Evolutionary conservation across 768 basidiomycete species (phyloP).

Genomic region (Leucocoprinus sp.): DNA sequence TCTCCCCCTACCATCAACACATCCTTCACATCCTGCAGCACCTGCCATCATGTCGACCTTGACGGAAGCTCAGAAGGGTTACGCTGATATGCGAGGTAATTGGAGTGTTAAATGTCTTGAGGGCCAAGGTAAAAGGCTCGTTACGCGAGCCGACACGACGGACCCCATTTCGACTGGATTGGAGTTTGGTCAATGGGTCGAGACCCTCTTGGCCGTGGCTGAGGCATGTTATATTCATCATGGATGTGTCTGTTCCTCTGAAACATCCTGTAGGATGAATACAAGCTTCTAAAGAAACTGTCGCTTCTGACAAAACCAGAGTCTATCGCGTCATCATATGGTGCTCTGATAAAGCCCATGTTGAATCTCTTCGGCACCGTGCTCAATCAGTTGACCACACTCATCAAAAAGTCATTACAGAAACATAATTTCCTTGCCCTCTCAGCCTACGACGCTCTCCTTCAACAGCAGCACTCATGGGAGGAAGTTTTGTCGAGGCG

Average conservation of each 20-base stretch:
- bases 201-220: conserved; percentile 52
- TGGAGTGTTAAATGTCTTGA: conserved; percentile 76
- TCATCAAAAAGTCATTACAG: conserved; percentile 72
- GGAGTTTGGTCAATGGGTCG: conserved; percentile 69
- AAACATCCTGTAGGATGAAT: conserved; percentile 46
- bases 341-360: conserved; percentile 55
- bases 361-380: conserved; percentile 58
- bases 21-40: conserved; percentile 77
- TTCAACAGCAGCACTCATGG: conserved; percentile 53
- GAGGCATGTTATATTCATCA: conserved; percentile 36
- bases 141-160: conserved; percentile 63
- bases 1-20: conserved; percentile 68
- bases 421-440: conserved; percentile 77
- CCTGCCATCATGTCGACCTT: conserved; percentile 54
- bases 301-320: conserved; percentile 47
- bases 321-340: conserved; percentile 50
- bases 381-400: conserved; percentile 48
- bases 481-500: conserved; percentile 53
- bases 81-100: conserved; percentile 78
- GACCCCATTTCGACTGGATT: conserved; percentile 58
- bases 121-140: conserved; percentile 54
- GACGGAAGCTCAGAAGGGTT: conserved; percentile 72
- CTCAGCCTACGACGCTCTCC: conserved; percentile 54
- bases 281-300: conserved; percentile 54
- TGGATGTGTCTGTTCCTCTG: background rate